phyloP scores from a whole-genome alignment of 2,329 filamentous ascomycete genomes.

The Nemania sp. region DNA sequence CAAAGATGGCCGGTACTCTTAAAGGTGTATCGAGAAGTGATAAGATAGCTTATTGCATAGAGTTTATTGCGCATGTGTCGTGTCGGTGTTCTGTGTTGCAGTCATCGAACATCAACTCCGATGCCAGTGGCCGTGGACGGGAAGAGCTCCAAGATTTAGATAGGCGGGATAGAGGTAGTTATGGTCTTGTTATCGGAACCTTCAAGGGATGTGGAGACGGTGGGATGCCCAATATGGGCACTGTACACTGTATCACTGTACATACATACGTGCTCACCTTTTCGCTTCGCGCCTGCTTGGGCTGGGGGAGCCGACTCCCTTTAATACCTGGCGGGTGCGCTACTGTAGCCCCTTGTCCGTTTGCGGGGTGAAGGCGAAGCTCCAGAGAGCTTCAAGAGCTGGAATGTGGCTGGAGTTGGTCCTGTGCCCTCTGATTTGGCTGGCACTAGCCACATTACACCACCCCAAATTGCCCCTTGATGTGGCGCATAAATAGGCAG shows the following conservation, averaged over 20 bases:
- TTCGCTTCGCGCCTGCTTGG: conserved; percentile 14
- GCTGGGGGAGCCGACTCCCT: conserved; percentile 40
- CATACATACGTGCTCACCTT: conserved; percentile 3
- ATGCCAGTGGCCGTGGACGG: background rate
- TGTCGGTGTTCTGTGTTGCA: no score
- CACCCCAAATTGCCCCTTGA: conserved; percentile 8
- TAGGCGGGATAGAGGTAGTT: no score
- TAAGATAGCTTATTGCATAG: background rate
- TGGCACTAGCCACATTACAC: conserved; percentile 13
- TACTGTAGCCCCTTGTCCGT: conserved; percentile 34
- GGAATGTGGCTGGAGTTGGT: conserved; percentile 6
- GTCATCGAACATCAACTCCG: no score
- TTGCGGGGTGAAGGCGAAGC: conserved; percentile 33
- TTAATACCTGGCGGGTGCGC: conserved; percentile 42
- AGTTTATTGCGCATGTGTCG: no score
- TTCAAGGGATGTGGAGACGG: conserved; percentile 1
- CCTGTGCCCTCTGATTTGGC: background rate
- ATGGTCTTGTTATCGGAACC: background rate
- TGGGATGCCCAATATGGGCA: background rate
- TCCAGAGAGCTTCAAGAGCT: conserved; percentile 12
- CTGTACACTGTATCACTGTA: background rate
- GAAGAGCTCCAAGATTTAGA: no score
- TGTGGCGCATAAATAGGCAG: conserved; percentile 4
- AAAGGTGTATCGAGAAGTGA: no score
- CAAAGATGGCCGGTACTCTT: no score